These are phyloP conservation scores for Euryodendron excelsum DNA, from an alignment of 148 eudicot species.

Conservation along the genomic window DNA sequence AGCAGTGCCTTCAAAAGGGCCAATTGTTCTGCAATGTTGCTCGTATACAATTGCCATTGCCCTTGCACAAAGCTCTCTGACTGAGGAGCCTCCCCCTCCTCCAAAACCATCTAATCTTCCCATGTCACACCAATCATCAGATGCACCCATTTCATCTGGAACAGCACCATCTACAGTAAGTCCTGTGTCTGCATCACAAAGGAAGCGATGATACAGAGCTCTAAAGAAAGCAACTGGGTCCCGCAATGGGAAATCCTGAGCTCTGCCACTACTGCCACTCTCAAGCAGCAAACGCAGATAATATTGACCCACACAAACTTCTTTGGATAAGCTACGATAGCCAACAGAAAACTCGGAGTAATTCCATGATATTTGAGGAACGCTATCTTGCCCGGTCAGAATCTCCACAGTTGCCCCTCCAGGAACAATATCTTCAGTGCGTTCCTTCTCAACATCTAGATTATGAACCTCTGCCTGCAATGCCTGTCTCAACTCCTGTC, in stretches of 20 bases:
- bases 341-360: constrained; percentile 87
- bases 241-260: constrained; percentile 91
- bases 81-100: constrained; percentile 94
- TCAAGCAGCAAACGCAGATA: constrained; percentile 95
- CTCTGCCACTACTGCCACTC: constrained; percentile 75
- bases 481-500: constrained; percentile 89
- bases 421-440: constrained; percentile 90
- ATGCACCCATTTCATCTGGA: constrained; percentile 93
- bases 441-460: constrained; percentile 92
- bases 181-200: constrained; percentile 95
- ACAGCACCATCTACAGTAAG: constrained; percentile 94
- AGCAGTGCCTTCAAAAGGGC: constrained; percentile 95
- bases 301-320: constrained; percentile 99
- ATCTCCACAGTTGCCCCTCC: constrained; percentile 50
- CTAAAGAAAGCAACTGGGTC: constrained; percentile 96
- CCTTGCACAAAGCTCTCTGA: constrained; percentile 95
- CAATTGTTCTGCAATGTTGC: constrained; percentile 71
- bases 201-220: constrained; percentile 91
- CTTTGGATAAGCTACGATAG: constrained; percentile 89
- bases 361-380: constrained; percentile 95
- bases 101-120: constrained; percentile 99
- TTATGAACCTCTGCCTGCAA: constrained; percentile 94
- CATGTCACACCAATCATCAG: constrained; percentile 99
- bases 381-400: constrained; percentile 51
- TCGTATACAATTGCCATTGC: constrained; percentile 99